These are phyloP conservation scores for Gremmenia infestans DNA, from an alignment of 2,329 filamentous ascomycete species.

Conservation along the genomic window DNA sequence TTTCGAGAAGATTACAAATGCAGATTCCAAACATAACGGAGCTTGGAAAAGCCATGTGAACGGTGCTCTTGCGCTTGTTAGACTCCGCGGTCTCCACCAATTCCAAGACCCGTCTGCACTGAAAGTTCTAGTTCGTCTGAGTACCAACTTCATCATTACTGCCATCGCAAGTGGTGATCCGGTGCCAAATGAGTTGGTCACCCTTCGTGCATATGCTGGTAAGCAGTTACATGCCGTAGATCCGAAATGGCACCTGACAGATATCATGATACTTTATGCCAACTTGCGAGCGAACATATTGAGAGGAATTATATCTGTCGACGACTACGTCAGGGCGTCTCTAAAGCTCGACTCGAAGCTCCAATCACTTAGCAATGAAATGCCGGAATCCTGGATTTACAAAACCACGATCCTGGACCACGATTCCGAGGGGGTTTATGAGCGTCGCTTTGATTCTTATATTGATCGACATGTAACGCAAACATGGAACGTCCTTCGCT, in stretches of 20 bases:
- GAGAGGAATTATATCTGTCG: neutral
- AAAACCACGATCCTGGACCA: neutral
- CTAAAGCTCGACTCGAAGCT: neutral
- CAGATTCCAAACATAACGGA: neutral
- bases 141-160: neutral
- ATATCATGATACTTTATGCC: neutral
- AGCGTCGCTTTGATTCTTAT: neutral
- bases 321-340: neutral
- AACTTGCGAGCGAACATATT: neutral
- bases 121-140: neutral
- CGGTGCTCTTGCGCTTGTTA: conserved; percentile 18
- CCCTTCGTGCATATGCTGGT: neutral
- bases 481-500: neutral
- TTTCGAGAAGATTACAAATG: conserved; percentile 13
- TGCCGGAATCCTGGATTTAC: neutral
- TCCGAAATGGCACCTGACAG: conserved; percentile 1
- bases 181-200: neutral
- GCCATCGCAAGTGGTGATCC: neutral
- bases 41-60: conserved; percentile 13
- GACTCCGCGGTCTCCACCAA: conserved; percentile 6
- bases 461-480: neutral
- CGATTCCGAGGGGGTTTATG: neutral
- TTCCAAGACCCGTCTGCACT: neutral
- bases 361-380: neutral
- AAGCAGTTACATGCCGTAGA: neutral